A percentile compares a stretch with the other conserved stretches of the same genome.
phyloP scores from a whole-genome alignment of 352 stramenopile genomes.

The Paralagenidium karlingii region DNA sequence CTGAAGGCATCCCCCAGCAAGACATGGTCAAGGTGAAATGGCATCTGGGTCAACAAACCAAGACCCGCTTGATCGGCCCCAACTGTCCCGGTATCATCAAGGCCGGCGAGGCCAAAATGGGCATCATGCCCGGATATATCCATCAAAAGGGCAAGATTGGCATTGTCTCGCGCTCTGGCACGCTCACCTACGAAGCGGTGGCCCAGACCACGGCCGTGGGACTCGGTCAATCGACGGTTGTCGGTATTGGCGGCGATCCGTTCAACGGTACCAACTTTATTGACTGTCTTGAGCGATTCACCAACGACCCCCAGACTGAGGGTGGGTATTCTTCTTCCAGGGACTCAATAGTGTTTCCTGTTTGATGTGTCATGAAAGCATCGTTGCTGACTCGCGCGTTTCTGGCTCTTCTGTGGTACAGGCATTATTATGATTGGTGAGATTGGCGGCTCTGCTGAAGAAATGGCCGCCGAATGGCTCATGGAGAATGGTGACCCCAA shows the following conservation, averaged over 20 bases:
- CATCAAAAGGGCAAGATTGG: conserved; percentile 97
- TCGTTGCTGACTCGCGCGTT: not conserved
- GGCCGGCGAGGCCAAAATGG: conserved; percentile 99
- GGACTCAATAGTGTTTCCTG: too few species aligned
- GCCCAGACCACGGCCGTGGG: conserved; percentile 94
- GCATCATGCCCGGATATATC: conserved; percentile 99
- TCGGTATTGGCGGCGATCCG: conserved; percentile 98
- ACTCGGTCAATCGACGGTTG: conserved; percentile 97
- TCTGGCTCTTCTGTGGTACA: too few species aligned
- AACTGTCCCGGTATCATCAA: conserved; percentile 99
- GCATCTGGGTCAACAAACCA: conserved; percentile 87
- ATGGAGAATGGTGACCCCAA: conserved; percentile 94
- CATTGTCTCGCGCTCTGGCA: conserved; percentile 97
- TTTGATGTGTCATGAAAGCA: too few species aligned
- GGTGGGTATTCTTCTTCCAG: too few species aligned
- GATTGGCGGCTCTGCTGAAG: conserved; percentile 97
- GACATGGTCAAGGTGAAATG: conserved; percentile 99
- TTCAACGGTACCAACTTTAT: conserved; percentile 99
- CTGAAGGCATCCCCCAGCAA: conserved; percentile 98
- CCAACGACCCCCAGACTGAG: conserved; percentile 97
- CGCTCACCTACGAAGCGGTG: conserved; percentile 98
- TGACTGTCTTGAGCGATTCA: conserved; percentile 98
- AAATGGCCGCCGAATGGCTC: conserved; percentile 98
- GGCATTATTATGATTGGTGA: conserved; percentile 99
- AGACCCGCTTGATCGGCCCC: conserved; percentile 96